Evolutionary conservation across 2,329 filamentous ascomycete species (phyloP).

Genomic region (Verticillium dahliae): DNA sequence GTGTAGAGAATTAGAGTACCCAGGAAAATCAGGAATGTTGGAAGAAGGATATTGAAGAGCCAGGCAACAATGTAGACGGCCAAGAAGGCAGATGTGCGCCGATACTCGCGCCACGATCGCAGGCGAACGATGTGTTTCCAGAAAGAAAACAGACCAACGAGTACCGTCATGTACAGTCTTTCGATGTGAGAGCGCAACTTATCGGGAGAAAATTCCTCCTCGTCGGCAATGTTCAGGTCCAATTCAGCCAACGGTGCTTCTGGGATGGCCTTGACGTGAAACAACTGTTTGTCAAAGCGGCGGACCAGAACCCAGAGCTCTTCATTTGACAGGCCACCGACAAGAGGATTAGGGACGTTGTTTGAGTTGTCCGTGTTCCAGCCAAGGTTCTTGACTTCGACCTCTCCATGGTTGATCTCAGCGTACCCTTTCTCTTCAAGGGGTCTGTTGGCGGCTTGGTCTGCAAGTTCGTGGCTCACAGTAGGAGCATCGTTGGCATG

Average conservation of each 20-base stretch:
- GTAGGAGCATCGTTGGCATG: conserved; percentile 22
- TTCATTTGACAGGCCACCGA: conserved; percentile 64
- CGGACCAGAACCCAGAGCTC: conserved; percentile 67
- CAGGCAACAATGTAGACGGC: conserved; percentile 57
- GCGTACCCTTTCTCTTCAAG: conserved; percentile 35
- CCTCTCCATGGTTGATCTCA: conserved; percentile 39
- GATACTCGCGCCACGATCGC: conserved; percentile 70
- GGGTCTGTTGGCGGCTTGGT: conserved; percentile 16
- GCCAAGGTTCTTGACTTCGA: conserved; percentile 60
- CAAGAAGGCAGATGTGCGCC: conserved; percentile 59
- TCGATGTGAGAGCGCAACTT: conserved; percentile 75
- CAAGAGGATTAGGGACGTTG: conserved; percentile 51
- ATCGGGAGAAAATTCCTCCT: conserved; percentile 80
- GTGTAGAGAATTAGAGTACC: conserved; percentile 63
- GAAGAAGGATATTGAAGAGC: conserved; percentile 64
- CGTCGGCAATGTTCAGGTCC: conserved; percentile 73
- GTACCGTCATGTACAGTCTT: conserved; percentile 73
- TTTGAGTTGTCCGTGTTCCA: conserved; percentile 56
- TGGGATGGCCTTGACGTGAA: conserved; percentile 60
- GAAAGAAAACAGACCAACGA: conserved; percentile 57
- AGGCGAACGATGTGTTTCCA: conserved; percentile 71
- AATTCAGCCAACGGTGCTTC: conserved; percentile 52
- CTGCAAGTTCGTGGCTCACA: conserved; percentile 27
- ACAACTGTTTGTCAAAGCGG: conserved; percentile 66
- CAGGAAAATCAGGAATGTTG: conserved; percentile 49